A percentile compares a stretch with the other conserved stretches of the same genome.
phyloP scores from a whole-genome alignment of 1,139 yeast genomes.

The Taphrina pruni region DNA sequence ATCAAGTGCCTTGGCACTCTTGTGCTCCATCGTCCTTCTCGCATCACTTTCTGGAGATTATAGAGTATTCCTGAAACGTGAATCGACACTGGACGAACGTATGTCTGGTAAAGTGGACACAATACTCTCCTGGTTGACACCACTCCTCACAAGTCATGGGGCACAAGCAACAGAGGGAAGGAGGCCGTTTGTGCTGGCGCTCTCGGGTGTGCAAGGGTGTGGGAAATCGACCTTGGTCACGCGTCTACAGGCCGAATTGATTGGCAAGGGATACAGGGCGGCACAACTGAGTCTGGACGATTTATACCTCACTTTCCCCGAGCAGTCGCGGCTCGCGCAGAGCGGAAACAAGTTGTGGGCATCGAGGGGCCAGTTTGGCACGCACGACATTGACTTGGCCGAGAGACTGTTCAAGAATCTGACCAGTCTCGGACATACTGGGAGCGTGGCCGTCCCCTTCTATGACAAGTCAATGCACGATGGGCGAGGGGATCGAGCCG shows the following conservation, averaged over 20 bases:
- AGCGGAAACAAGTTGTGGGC: conserved; percentile 33
- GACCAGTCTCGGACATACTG: conserved; percentile 47
- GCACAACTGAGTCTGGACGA: conserved; percentile 65
- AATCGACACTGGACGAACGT: not conserved
- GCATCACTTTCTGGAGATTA: not conserved
- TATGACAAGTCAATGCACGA: conserved; percentile 77
- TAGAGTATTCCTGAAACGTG: not conserved
- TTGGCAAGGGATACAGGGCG: conserved; percentile 4
- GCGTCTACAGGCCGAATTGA: conserved; percentile 51
- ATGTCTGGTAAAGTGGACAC: conserved; percentile 8
- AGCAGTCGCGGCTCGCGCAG: conserved; percentile 60
- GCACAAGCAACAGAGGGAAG: not conserved
- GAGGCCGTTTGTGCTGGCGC: conserved; percentile 65
- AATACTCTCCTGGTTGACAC: conserved; percentile 20
- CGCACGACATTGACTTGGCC: conserved; percentile 72
- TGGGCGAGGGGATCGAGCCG: conserved; percentile 81
- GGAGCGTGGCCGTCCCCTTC: conserved; percentile 60
- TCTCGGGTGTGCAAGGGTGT: conserved; percentile 92
- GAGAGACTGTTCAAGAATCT: conserved; percentile 49
- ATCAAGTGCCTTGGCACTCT: not conserved
- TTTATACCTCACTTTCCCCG: conserved; percentile 70
- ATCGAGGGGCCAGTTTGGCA: conserved; percentile 78
- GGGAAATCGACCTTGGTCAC: conserved; percentile 72
- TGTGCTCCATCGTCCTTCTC: conserved; percentile 1
- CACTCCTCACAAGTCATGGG: conserved; percentile 8